Base-by-base conservation (phyloP, 2,329 filamentous ascomycete species). In the Penicillium capsulatum region DNA sequence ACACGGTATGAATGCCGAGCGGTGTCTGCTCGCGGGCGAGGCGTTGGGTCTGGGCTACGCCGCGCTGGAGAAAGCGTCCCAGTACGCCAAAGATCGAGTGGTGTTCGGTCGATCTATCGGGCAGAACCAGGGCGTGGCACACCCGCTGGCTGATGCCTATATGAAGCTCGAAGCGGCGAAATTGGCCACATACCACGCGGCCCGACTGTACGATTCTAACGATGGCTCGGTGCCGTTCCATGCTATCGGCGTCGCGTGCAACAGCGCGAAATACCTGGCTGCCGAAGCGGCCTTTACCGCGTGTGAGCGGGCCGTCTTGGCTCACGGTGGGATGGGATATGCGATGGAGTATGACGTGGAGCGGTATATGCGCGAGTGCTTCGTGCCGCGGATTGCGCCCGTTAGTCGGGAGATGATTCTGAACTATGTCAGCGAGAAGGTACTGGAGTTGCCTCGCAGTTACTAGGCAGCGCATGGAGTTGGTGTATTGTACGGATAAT, bases 11-110 rank as follows among this genome's bases (percentile, higher is more conserved):
- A 89, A 89, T 48, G 84, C 84, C 0, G 84, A 89, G 60, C 73
- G 84, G 2, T 86, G 84, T 56, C 73, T 89, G 0, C 68, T 89
- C 0, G 86, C 85, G 1, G 86, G 86, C 16, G 86, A 92, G 66
- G 86, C 87, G 0, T 71, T 92, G 0, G 86, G 87, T 0, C 67
- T 94, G 0, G 87, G 86, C 0, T 92, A 92, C 53, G 84, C 81
- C 0, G 86, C 79, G 7, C 65, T 81, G 17, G 68, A 71, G 40
- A 78, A 71, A 47, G 84, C 84, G 0, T 72, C 79, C 0, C 69
- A 68, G 13, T 89, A 89, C 50, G 83, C 84, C 0, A 58, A 56
- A 19, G 80, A 85, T 26, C 73, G 84, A 0, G 70, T 81, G 3
- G 77, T 81, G 0, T 80, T 80, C 48, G 72, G 74, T 0, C 65